Evolutionary conservation across 192 early-diverging fungal species (phyloP), one percentile per base, ranked within the genome.

Genomic region (Cetraspora pellucida): DNA sequence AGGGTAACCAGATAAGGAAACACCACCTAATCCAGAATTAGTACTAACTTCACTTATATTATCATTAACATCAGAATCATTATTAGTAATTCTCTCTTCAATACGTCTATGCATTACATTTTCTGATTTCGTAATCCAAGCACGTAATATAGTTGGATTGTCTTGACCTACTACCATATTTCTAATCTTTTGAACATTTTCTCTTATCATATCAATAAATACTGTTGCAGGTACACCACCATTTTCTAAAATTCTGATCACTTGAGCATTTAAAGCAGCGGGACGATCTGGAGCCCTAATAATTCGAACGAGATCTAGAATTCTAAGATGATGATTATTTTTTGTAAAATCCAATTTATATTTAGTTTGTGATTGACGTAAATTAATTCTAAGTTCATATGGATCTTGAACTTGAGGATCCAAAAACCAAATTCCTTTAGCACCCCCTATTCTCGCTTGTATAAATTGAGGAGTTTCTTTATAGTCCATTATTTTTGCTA

Each of bases 391-490:
- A 3, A 60, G 25, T n/a, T 76, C 27, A 23, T 71, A 54, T 27
- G 28, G 19, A 4, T 47, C 63, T 78, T 1, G 67, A 25, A 13
- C 37, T 27, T 17, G 75, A 1, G 3, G 79, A 11, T 77, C 30
- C 1, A 83, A 23, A 25, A 71, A 76, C 82, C 82, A 83, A 27
- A 83, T 19, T 0, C 82, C 82, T 61, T 83, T 83, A 11, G 82
- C 67, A 16, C 79, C 79, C 7, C 73, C 82, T 75, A 83, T 83
- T 49, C 82, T 77, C 0, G 76, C 82, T 78, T 83, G 82, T 30
- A 83, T 68, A 23, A 77, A 79, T 46, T 73, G 78, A 10, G 82
- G 82, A 0, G 80, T 55, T 64, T 70, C 73, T 27, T 74, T 61
- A 16, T 23, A 23, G 7, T 23, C 44, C 23, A 81, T 54, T 5